Conservation (phyloP, 768 basidiomycete species). For the Lentinula edodes region DNA sequence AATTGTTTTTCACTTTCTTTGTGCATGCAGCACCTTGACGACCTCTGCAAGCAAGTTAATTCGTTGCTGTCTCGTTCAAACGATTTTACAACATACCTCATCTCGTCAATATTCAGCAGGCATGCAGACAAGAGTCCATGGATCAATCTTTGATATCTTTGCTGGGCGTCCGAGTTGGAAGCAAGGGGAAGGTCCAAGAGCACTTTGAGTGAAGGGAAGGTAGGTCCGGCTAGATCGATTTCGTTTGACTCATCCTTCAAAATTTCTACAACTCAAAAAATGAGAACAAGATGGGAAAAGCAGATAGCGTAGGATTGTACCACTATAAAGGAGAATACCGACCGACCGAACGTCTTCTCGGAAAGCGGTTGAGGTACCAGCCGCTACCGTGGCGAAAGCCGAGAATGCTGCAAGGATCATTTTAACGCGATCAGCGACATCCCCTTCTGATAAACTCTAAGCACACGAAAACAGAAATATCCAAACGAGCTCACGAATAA, state of each 20-base stretch:
- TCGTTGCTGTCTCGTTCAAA: background rate
- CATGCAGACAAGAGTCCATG: slow-evolving; percentile 86
- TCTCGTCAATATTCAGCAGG: slow-evolving; percentile 82
- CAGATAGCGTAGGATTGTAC: slow-evolving; percentile 31
- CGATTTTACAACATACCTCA: slow-evolving; percentile 55
- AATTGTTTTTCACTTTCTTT: slow-evolving; percentile 86
- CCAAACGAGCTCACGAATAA: slow-evolving; percentile 38
- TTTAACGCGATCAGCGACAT: slow-evolving; percentile 48
- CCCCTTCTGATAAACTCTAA: slow-evolving; percentile 34
- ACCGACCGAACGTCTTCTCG: slow-evolving; percentile 77
- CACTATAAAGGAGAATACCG: slow-evolving; percentile 72
- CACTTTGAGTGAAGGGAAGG: slow-evolving; percentile 72
- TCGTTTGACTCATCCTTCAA: slow-evolving; percentile 83
- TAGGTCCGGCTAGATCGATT: slow-evolving; percentile 75
- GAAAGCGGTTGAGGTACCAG: slow-evolving; percentile 45
- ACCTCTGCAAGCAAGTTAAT: slow-evolving; percentile 42
- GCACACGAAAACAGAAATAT: background rate
- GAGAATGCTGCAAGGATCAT: slow-evolving; percentile 62
- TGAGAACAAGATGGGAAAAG: slow-evolving; percentile 6
- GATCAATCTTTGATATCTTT: slow-evolving; percentile 54
- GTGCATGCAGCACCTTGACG: slow-evolving; percentile 71
- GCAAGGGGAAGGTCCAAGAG: slow-evolving; percentile 54
- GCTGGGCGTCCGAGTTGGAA: slow-evolving; percentile 32
- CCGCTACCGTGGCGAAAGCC: slow-evolving; percentile 55
- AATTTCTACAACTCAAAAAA: slow-evolving; percentile 43